These are phyloP conservation scores for Trichoderma reesei DNA, from an alignment of 495 filamentous ascomycete genomes.

Conservation along the genomic window DNA sequence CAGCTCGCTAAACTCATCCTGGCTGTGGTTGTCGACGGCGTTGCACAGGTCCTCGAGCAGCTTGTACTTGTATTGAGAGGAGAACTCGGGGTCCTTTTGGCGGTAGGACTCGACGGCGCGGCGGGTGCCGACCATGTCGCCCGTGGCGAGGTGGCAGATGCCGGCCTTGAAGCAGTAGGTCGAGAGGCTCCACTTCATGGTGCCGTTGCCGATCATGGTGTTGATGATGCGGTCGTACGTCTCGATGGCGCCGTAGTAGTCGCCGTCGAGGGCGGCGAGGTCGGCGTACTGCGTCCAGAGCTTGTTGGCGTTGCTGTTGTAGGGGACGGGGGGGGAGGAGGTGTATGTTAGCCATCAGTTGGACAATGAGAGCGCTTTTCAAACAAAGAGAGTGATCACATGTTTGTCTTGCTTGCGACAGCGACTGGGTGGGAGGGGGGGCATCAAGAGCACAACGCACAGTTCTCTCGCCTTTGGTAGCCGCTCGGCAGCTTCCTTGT, in stretches of 20 bases:
- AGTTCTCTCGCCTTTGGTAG: background rate
- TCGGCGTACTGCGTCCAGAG: conserved; percentile 83
- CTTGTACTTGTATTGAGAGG: conserved; percentile 65
- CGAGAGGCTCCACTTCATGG: conserved; percentile 87
- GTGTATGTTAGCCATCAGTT: background rate
- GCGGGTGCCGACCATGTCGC: conserved; percentile 64
- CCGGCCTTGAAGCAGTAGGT: conserved; percentile 89
- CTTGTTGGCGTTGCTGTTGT: conserved; percentile 70
- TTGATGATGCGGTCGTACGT: conserved; percentile 73
- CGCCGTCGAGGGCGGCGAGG: conserved; percentile 63
- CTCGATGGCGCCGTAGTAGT: conserved; percentile 73
- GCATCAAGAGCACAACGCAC: background rate
- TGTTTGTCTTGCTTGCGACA: background rate
- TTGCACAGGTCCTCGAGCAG: conserved; percentile 64
- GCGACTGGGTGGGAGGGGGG: background rate
- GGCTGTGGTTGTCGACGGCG: conserved; percentile 61
- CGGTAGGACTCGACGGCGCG: conserved; percentile 71
- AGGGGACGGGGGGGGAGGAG: background rate
- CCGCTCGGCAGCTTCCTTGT: conserved; percentile 75
- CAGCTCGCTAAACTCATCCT: conserved; percentile 74
- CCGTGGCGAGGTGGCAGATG: conserved; percentile 67
- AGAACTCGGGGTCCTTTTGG: conserved; percentile 71
- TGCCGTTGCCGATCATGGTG: conserved; percentile 59
- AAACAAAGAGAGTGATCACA: background rate
- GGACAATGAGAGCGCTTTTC: background rate